Conservation (phyloP, 2,329 filamentous ascomycete species). For the Apiospora phragmitis region DNA sequence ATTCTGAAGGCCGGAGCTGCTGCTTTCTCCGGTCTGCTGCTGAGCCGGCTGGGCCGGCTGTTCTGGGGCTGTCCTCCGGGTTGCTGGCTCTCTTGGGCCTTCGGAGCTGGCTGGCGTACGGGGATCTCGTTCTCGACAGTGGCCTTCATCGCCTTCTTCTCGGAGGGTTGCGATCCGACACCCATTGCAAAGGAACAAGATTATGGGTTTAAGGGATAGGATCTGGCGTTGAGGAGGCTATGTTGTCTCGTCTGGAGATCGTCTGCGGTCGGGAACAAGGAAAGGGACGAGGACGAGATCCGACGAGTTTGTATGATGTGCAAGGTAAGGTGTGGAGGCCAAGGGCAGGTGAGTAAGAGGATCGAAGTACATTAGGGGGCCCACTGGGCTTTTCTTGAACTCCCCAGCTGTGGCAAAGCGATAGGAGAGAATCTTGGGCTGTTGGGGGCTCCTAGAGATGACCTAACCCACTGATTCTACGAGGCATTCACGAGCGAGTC, state of each 20-base stretch:
- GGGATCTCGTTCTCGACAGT: constrained; percentile 13
- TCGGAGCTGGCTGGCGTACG: background rate
- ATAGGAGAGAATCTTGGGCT: background rate
- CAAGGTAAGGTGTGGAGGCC: background rate
- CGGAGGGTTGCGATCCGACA: background rate
- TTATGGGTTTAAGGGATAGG: background rate
- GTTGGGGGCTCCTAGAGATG: background rate
- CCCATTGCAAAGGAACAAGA: background rate
- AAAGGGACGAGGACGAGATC: background rate
- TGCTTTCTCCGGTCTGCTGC: background rate
- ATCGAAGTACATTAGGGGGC: background rate
- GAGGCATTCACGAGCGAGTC: background rate
- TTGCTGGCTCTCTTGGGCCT: background rate
- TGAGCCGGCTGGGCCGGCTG: background rate
- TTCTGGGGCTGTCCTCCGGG: background rate
- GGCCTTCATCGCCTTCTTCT: constrained; percentile 13
- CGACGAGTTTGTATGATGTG: background rate
- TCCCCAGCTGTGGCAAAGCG: background rate
- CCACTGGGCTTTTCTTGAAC: background rate
- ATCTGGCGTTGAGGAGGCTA: background rate
- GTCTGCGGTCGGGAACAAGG: background rate
- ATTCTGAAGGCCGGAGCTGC: constrained; percentile 16
- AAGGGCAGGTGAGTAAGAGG: background rate
- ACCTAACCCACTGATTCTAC: background rate
- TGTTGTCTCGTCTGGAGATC: background rate